Percentiles rank a stretch among this genome's conserved stretches.
phyloP scores from a whole-genome alignment of 2,329 filamentous ascomycete genomes.

The Neopestalotiopsis sp. region DNA sequence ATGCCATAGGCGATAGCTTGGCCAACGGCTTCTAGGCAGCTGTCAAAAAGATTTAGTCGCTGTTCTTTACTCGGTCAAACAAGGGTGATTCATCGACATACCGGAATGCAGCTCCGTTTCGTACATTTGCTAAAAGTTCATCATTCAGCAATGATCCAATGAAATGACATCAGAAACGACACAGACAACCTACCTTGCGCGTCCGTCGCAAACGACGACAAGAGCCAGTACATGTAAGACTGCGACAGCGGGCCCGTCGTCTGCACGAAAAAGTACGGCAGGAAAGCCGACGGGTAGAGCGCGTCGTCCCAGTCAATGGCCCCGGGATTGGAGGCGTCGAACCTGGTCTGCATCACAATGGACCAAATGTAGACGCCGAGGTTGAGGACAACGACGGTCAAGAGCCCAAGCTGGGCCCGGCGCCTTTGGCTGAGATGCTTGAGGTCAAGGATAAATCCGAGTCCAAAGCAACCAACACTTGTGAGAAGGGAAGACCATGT shows the following conservation, averaged over 20 bases:
- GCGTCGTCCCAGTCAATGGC: slow-evolving; percentile 52
- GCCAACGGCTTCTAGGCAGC: slow-evolving; percentile 45
- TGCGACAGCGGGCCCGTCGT: slow-evolving; percentile 46
- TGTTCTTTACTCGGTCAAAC: neutral
- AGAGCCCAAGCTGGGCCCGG: slow-evolving; percentile 50
- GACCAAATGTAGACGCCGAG: slow-evolving; percentile 56
- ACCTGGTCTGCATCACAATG: slow-evolving; percentile 50
- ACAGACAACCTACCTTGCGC: slow-evolving; percentile 38
- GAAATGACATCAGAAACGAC: neutral
- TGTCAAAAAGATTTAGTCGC: neutral
- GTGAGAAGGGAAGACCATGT: too few relatives aligned
- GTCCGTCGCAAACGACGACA: slow-evolving; percentile 48
- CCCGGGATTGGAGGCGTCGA: slow-evolving; percentile 44
- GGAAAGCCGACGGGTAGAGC: slow-evolving; percentile 47
- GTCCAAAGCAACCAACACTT: slow-evolving; percentile 52
- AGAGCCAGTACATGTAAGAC: slow-evolving; percentile 51
- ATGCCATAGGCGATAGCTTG: slow-evolving; percentile 48
- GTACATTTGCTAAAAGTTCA: slow-evolving; percentile 40
- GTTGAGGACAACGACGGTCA: slow-evolving; percentile 50
- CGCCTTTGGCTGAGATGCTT: slow-evolving; percentile 46
- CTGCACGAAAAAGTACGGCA: slow-evolving; percentile 55
- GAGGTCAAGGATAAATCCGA: slow-evolving; percentile 51
- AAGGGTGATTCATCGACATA: slow-evolving; percentile 14
- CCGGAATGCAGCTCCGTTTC: slow-evolving; percentile 45
- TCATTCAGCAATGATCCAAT: slow-evolving; percentile 12